Evolutionary conservation across 768 basidiomycete species (phyloP), one percentile per base, ranked within the genome.

Genomic region (Saitozyma podzolica): DNA sequence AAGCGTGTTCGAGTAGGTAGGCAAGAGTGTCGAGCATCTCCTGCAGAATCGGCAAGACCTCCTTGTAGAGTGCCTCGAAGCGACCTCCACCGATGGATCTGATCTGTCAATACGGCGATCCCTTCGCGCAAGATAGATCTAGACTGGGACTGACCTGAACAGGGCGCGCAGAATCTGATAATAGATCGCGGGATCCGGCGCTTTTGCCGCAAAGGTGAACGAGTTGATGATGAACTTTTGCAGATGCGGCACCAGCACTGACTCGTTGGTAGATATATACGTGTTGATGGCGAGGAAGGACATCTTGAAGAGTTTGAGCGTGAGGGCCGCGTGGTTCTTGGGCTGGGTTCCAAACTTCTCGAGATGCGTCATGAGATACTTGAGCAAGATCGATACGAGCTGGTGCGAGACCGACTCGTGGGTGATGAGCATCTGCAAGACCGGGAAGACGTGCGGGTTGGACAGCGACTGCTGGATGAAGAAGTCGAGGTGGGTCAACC

Each of bases 21-120:
- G 95, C 94, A 50, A 99, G 83, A 64, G 88, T 91, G 74, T 99
- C 95, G 53, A 99, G 84, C 89, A 99, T 93, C 75, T 97, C 94
- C 16, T 96, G 94, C 6, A 99, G 85, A 53, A 98, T 86, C 2
- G 96, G 95, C 9, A 98, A 83, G 10, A 99, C 95, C 71, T 95
- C 95, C 72, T 93, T 92, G 82, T 98, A 98, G 52, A 99, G 80
- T 41, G 90, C 83, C 74, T 98, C 96, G 78, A 97, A 96, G 37
- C 91, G 84, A 9, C 94, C 95, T 0, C 91, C 92, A 0, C 92
- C 92, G 19, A 80, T 80, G 0, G 78, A 77, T 54, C 76, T 68
- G 54, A 19, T 10, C 19, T 29, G 40, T 66, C 51, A 65, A 59
- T 37, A 47, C n/a, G 45, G 13, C 13, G 45, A 47, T 13, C 45